phyloP scores from a whole-genome alignment of 768 basidiomycete species.

The Chiua virens region DNA sequence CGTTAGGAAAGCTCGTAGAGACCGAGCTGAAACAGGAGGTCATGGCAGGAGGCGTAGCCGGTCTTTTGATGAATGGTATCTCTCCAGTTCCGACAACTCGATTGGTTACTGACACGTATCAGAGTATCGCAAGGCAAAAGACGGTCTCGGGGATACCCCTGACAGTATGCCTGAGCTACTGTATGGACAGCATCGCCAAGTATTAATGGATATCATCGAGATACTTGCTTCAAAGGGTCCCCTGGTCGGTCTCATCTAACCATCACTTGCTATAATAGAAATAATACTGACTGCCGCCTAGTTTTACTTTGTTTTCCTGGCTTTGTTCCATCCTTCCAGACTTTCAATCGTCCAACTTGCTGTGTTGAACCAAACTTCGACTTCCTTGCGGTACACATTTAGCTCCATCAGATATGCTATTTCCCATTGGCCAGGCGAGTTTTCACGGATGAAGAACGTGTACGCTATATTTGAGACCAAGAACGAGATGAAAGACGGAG shows the following conservation, averaged over 20 bases:
- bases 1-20: constrained; percentile 11
- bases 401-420: constrained; percentile 5
- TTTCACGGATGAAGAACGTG: constrained; percentile 22
- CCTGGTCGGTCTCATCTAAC: constrained; percentile 6
- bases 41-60: constrained; percentile 18
- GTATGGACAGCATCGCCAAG: constrained; percentile 2
- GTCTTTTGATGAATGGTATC: constrained; percentile 15
- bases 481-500: constrained; percentile 29
- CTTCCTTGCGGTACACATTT: constrained; percentile 25
- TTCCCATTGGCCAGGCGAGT: constrained; percentile 8
- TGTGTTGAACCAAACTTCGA: constrained; percentile 26
- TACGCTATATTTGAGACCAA: constrained; percentile 20
- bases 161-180: constrained; percentile 11
- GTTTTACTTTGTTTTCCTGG: constrained; percentile 32
- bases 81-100: neutral
- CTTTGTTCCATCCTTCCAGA: constrained; percentile 24
- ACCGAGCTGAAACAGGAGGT: constrained; percentile 19
- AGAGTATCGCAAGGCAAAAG: constrained; percentile 24
- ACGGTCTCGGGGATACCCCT: constrained; percentile 17
- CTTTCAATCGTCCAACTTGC: constrained; percentile 33
- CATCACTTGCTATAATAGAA: neutral
- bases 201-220: constrained; percentile 4
- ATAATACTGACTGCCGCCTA: neutral
- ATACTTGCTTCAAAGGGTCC: constrained; percentile 17
- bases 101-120: neutral